Evolutionary conservation across 805 yeast species (phyloP).

Genomic region (Cyberlindnera suaveolens): DNA sequence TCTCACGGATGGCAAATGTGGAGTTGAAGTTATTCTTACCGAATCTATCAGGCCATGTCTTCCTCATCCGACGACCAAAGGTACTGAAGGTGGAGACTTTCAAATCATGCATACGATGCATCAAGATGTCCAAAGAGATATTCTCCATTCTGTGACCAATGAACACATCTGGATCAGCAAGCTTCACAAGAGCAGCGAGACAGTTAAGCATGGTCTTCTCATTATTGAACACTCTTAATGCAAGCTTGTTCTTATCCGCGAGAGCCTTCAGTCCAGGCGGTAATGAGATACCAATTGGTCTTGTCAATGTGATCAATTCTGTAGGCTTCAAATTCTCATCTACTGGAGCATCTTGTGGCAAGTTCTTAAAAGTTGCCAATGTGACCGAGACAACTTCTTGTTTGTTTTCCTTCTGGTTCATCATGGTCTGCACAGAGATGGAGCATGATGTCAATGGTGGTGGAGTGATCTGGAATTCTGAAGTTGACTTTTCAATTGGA

Average conservation of each 20-base stretch:
- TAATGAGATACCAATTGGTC: slow-evolving; percentile 67
- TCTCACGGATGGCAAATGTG: slow-evolving; percentile 54
- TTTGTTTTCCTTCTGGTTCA: slow-evolving; percentile 65
- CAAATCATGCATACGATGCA: slow-evolving; percentile 74
- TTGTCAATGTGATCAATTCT: slow-evolving; percentile 61
- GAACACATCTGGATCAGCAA: slow-evolving; percentile 84
- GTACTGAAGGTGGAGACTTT: slow-evolving; percentile 72
- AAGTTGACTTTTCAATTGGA: slow-evolving; percentile 38
- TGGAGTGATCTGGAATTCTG: slow-evolving; percentile 32
- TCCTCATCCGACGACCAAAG: slow-evolving; percentile 77
- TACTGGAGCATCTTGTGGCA: slow-evolving; percentile 72
- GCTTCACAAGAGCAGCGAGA: slow-evolving; percentile 63
- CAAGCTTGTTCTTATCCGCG: slow-evolving; percentile 48
- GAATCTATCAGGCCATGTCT: slow-evolving; percentile 70
- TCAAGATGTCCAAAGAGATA: slow-evolving; percentile 69
- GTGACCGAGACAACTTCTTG: slow-evolving; percentile 89
- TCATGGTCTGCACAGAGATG: slow-evolving; percentile 70
- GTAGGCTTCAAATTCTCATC: slow-evolving; percentile 56
- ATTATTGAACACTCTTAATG: slow-evolving; percentile 54
- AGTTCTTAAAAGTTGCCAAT: slow-evolving; percentile 58
- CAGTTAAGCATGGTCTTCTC: slow-evolving; percentile 73
- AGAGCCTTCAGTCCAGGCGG: slow-evolving; percentile 72
- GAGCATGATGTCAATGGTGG: slow-evolving; percentile 74
- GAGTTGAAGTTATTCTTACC: slow-evolving; percentile 47
- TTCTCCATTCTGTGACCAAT: slow-evolving; percentile 84